phyloP scores from a whole-genome alignment of 179 eudicot species.

The Silene coronaria region DNA sequence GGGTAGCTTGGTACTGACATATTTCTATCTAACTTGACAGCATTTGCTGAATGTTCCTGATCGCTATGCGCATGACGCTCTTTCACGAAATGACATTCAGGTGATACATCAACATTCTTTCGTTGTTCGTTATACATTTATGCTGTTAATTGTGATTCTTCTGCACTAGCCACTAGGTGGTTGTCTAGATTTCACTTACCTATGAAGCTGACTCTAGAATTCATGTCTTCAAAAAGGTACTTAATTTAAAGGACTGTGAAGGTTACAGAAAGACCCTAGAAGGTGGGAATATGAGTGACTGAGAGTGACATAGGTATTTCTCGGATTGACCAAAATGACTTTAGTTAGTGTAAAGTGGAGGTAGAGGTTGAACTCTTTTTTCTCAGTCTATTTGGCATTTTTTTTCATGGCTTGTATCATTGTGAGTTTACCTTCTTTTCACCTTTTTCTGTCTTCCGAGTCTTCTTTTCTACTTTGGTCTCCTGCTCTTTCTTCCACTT shows the following conservation, averaged over 20 bases:
- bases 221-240: neutral
- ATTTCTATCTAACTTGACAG: slow-evolving; percentile 35
- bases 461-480: neutral
- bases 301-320: neutral
- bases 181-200: neutral
- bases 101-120: slow-evolving; percentile 25
- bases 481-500: neutral
- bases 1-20: slow-evolving; percentile 16
- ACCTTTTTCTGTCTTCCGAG: neutral
- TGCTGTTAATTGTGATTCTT: neutral
- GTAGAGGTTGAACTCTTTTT: neutral
- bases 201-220: neutral
- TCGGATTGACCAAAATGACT: slow-evolving; percentile 9
- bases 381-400: neutral
- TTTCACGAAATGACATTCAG: slow-evolving; percentile 75
- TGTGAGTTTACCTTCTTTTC: neutral
- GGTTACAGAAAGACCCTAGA: neutral
- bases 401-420: neutral
- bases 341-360: neutral
- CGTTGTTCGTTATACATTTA: neutral
- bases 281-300: neutral
- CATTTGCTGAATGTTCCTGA: slow-evolving; percentile 59
- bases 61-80: slow-evolving; percentile 55
- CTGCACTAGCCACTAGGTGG: neutral
- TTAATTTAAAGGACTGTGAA: neutral